Evolutionary conservation across 768 basidiomycete species (phyloP).

Genomic region (Polyporus arcularius): DNA sequence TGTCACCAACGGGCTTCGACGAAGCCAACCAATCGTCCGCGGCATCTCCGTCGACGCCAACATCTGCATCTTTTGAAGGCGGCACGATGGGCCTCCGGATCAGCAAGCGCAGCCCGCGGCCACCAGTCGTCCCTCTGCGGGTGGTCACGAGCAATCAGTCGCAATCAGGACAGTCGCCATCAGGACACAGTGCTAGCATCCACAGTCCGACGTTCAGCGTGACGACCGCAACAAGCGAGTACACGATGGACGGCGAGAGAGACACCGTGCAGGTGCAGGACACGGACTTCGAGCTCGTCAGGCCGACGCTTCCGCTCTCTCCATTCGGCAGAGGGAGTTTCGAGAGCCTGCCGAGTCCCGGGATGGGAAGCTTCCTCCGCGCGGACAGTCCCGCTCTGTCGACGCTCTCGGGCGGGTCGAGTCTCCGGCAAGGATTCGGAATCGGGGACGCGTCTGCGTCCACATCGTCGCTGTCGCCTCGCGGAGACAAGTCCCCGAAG

Average conservation of each 20-base stretch:
- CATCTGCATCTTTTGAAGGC: constrained; percentile 25
- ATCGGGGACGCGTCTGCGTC: constrained; percentile 5
- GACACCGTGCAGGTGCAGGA: constrained; percentile 76
- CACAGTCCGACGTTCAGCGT: constrained; percentile 28
- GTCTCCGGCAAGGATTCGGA: neutral
- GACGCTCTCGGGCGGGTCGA: constrained; percentile 22
- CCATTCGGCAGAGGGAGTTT: constrained; percentile 18
- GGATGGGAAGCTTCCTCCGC: constrained; percentile 25
- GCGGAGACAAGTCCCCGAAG: neutral
- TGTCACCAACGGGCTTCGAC: constrained; percentile 42
- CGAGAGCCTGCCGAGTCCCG: constrained; percentile 24
- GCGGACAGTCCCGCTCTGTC: constrained; percentile 34
- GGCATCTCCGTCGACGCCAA: constrained; percentile 35
- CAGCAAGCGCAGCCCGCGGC: constrained; percentile 5
- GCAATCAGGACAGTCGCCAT: constrained; percentile 29
- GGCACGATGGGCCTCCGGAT: constrained; percentile 8
- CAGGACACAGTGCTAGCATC: constrained; percentile 31
- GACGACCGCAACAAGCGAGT: constrained; percentile 10
- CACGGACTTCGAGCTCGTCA: constrained; percentile 79
- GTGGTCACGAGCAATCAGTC: constrained; percentile 15
- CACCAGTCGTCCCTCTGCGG: constrained; percentile 10
- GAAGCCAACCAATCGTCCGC: neutral
- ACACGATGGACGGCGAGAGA: constrained; percentile 29
- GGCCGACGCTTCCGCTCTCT: constrained; percentile 49
- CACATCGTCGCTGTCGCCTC: neutral